Evolutionary conservation across 768 basidiomycete species (phyloP).

Genomic region (Sporobolomyces phaffii): DNA sequence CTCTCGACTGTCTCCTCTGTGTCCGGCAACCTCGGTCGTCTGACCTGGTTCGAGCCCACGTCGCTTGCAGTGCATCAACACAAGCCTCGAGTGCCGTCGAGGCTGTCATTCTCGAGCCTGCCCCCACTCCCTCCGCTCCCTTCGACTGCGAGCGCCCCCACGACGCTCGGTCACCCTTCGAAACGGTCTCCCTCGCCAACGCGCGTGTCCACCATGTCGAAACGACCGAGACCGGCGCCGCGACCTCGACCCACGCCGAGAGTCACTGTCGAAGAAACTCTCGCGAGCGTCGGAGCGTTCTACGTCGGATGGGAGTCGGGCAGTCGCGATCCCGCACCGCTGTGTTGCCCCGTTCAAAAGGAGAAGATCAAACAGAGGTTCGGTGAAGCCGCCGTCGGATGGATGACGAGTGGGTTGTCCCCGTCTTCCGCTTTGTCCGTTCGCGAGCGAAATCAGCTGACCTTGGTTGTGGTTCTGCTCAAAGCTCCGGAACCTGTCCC

Average conservation of each 20-base stretch:
- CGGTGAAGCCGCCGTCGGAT: slow-evolving; percentile 16
- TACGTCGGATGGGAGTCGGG: slow-evolving; percentile 23
- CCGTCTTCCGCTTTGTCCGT: background rate
- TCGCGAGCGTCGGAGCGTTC: slow-evolving; percentile 12
- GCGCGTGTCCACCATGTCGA: slow-evolving; percentile 7
- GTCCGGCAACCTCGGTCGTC: background rate
- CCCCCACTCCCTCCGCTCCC: background rate
- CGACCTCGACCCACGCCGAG: background rate
- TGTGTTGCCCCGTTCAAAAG: slow-evolving; percentile 17
- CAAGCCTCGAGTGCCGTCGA: background rate
- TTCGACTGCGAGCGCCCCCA: background rate
- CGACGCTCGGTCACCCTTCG: too few species aligned
- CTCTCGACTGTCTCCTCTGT: background rate
- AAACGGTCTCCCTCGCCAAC: too few species aligned
- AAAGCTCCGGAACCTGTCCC: background rate
- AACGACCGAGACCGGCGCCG: background rate
- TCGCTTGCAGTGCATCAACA: background rate
- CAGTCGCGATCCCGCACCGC: slow-evolving; percentile 12
- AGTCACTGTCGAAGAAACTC: background rate
- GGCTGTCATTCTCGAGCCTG: background rate
- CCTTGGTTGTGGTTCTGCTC: background rate
- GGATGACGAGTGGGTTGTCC: slow-evolving; percentile 9
- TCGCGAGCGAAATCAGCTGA: background rate
- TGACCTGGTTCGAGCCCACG: too few species aligned
- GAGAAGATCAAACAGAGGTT: background rate